These are phyloP conservation scores for Picochlorum sp. DNA, from an alignment of 139 green algal species.

Conservation along the genomic window DNA sequence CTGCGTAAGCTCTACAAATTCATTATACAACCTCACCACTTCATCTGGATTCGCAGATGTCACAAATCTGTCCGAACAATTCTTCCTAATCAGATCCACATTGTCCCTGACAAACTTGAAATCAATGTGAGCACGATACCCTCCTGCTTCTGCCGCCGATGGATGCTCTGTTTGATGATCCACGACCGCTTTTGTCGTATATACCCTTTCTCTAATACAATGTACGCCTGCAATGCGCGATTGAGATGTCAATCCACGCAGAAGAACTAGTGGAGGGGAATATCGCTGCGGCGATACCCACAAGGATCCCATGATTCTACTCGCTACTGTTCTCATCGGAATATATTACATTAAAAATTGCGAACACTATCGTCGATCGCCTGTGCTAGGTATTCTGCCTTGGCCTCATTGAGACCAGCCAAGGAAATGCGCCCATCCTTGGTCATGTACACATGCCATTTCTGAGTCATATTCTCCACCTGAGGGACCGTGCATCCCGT, in stretches of 20 bases:
- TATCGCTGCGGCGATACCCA: no score
- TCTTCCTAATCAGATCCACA: conserved; percentile 51
- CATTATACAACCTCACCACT: conserved; percentile 80
- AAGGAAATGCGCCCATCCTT: conserved; percentile 92
- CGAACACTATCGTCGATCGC: conserved; percentile 85
- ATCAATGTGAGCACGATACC: conserved; percentile 75
- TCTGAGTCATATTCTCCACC: conserved; percentile 93
- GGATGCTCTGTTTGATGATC: neutral
- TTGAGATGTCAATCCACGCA: no score
- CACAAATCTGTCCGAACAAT: conserved; percentile 56
- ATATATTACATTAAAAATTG: conserved; percentile 30
- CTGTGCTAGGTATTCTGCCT: conserved; percentile 84
- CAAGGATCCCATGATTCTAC: no score
- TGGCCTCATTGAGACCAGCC: conserved; percentile 76
- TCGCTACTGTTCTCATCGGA: no score
- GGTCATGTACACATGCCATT: conserved; percentile 95
- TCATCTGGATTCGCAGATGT: conserved; percentile 49
- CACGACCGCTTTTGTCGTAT: conserved; percentile 3
- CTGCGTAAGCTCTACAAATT: conserved; percentile 46
- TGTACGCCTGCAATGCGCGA: neutral
- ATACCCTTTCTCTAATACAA: neutral
- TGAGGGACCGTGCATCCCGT: conserved; percentile 76
- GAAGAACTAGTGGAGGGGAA: no score
- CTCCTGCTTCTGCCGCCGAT: neutral
- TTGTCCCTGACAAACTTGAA: conserved; percentile 69